These are phyloP conservation scores for Annulohypoxylon stygium DNA, from an alignment of 495 filamentous ascomycete species.

Conservation along the genomic window DNA sequence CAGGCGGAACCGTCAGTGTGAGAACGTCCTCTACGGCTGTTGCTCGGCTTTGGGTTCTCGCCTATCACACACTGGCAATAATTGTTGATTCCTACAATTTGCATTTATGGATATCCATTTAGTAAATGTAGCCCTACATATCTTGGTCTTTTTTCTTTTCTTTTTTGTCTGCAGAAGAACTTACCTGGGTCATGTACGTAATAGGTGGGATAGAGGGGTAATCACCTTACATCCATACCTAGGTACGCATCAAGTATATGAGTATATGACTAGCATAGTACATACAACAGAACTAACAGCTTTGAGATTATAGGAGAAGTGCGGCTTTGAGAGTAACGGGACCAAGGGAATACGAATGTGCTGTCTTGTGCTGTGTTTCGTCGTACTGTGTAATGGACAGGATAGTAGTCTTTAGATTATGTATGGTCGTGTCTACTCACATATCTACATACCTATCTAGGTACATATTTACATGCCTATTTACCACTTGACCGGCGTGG, in stretches of 20 bases:
- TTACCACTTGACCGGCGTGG: background rate
- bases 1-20: background rate
- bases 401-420: slow-evolving; percentile 6
- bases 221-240: background rate
- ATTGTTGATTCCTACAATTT: background rate
- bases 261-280: background rate
- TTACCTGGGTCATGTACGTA: background rate
- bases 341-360: slow-evolving; percentile 37
- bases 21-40: slow-evolving; percentile 27
- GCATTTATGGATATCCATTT: no score
- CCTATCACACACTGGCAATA: background rate
- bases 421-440: background rate
- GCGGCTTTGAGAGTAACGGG: background rate
- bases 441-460: background rate
- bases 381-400: slow-evolving; percentile 24
- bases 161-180: background rate
- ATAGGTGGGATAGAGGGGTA: background rate
- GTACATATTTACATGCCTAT: background rate
- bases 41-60: slow-evolving; percentile 28
- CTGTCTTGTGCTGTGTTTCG: slow-evolving; percentile 39
- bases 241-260: no score
- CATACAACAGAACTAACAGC: no score
- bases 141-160: background rate
- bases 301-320: background rate
- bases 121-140: background rate